Evolutionary conservation across 768 basidiomycete species (phyloP), one percentile per base, ranked within the genome.

Genomic region (Crassisporium funariophilum): DNA sequence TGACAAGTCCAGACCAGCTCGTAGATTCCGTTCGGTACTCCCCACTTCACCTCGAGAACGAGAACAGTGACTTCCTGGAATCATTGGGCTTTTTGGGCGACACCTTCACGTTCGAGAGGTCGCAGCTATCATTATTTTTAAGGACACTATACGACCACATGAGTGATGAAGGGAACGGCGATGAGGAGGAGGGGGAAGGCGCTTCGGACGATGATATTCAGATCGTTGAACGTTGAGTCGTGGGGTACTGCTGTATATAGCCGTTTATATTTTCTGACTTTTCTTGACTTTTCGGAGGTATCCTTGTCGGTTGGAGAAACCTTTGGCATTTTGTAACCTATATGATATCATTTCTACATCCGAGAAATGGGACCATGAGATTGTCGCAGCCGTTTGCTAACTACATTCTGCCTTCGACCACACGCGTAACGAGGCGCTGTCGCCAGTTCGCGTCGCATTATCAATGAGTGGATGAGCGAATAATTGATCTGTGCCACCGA

Each of bases 51-150:
- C 74, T 91, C 4, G 83, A 89, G 42, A 79, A 79, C 45, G 86
- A 89, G 60, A 46, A 69, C 0, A 53, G 59, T 4, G 76, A 82
- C 7, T 83, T 84, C 58, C 73, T 78, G n/a, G 65, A 77, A 25
- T 72, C 70, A 20, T 64, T 93, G 16, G 77, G 75, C 15, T 91
- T 85, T 62, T 70, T 93, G 48, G 71, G 66, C 25, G 70, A 71
- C 1, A 64, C 79, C 1, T 92, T 93, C 62, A 82, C 84, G 8
- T 92, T 92, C 60, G 71, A 76, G 45, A 74, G 76, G 25, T 69
- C 75, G 9, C 90, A 92, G 64, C 72, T 87, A 49, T 74, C 79
- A 2, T 65, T 86, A 10, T 90, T 91, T 68, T 63, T 87, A 19
- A 73, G 75, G 58, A 84, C 84, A 12, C 66, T 90, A 27, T 72